These are phyloP conservation scores for Phialophora expanda DNA, from an alignment of 2,329 filamentous ascomycete species.

Conservation along the genomic window DNA sequence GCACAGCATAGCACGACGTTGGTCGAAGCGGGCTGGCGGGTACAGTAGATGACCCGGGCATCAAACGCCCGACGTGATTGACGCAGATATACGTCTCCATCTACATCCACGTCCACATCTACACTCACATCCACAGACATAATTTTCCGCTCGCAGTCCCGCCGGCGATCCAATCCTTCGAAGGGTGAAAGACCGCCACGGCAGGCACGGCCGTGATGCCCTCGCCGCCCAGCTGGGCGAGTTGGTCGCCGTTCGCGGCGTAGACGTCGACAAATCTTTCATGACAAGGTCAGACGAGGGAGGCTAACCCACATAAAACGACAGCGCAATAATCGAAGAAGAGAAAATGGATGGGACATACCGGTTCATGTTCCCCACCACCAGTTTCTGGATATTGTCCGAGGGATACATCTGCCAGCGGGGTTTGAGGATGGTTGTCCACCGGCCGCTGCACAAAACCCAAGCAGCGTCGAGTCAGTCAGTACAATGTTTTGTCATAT, in stretches of 20 bases:
- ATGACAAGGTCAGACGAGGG: neutral
- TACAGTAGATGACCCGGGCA: too few relatives aligned
- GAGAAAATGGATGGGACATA: conserved; percentile 11
- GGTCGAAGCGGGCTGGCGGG: too few relatives aligned
- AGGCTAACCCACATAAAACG: neutral
- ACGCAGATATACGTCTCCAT: too few relatives aligned
- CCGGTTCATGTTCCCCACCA: conserved; percentile 95
- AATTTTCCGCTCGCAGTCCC: conserved; percentile 92
- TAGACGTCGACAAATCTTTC: conserved; percentile 85
- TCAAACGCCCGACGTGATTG: too few relatives aligned
- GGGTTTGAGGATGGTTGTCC: conserved; percentile 66
- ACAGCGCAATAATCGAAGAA: neutral
- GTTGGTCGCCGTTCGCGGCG: conserved; percentile 77
- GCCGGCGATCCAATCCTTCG: conserved; percentile 86
- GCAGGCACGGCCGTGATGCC: conserved; percentile 95
- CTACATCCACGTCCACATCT: too few relatives aligned
- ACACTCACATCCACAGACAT: conserved; percentile 77
- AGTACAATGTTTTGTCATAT: too few relatives aligned
- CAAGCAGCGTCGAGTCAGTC: neutral
- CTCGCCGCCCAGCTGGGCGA: conserved; percentile 85
- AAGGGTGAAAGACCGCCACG: conserved; percentile 87
- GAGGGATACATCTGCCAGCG: conserved; percentile 85
- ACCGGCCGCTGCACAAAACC: conserved; percentile 31
- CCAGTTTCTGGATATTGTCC: conserved; percentile 83
- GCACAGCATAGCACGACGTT: too few relatives aligned